phyloP scores from a whole-genome alignment of 164 flowering plant species.

The Akebia trifoliata region DNA sequence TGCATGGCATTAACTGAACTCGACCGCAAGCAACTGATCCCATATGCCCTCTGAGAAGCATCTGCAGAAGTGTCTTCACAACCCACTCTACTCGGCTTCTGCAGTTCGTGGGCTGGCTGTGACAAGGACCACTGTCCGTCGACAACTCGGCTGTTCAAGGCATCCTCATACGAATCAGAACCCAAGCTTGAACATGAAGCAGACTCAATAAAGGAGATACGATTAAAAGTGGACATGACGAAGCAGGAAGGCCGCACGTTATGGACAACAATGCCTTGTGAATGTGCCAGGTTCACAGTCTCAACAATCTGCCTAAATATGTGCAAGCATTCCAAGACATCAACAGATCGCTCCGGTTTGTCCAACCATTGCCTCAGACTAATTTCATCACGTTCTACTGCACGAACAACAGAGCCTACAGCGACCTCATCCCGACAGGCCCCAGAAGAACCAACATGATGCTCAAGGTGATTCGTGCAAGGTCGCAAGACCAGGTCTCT shows the following conservation, averaged over 20 bases:
- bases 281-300: slow-evolving; percentile 77
- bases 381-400: slow-evolving; percentile 52
- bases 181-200: slow-evolving; percentile 91
- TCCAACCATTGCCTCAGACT: slow-evolving; percentile 97
- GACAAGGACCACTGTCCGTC: slow-evolving; percentile 32
- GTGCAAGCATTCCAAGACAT: slow-evolving; percentile 73
- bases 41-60: too few species aligned
- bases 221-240: slow-evolving; percentile 85
- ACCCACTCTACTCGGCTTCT: slow-evolving; percentile 17
- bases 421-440: slow-evolving; percentile 36
- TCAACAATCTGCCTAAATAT: slow-evolving; percentile 86
- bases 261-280: slow-evolving; percentile 75
- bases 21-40: too few species aligned
- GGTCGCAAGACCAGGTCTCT: too few species aligned
- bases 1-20: slow-evolving; percentile 23
- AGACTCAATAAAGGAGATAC: slow-evolving; percentile 85
- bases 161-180: slow-evolving; percentile 67
- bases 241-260: slow-evolving; percentile 97
- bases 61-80: too few species aligned
- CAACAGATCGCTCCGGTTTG: slow-evolving; percentile 62
- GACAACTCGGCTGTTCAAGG: slow-evolving; percentile 26
- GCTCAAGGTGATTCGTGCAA: too few species aligned
- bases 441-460: slow-evolving; percentile 40
- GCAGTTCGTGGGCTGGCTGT: slow-evolving; percentile 21
- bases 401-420: slow-evolving; percentile 17